These are phyloP conservation scores for Metarhizium humberi DNA, from an alignment of 2,329 filamentous ascomycete species.

Conservation along the genomic window DNA sequence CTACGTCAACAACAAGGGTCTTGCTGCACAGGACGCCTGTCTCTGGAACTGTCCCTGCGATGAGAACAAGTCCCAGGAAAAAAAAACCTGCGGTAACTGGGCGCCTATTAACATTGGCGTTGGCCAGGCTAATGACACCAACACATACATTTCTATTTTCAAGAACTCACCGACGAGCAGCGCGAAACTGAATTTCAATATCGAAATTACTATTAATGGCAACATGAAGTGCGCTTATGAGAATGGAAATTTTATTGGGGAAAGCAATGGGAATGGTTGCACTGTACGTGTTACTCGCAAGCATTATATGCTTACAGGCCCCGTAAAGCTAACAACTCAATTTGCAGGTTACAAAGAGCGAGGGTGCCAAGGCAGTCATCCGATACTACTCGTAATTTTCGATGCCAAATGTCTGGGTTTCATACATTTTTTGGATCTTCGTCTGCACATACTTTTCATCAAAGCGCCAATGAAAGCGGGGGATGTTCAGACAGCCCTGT, in stretches of 20 bases:
- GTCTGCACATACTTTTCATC: constrained; percentile 23
- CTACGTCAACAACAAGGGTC: constrained; percentile 83
- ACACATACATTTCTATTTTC: constrained; percentile 76
- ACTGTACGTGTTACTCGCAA: constrained; percentile 55
- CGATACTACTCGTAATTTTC: constrained; percentile 27
- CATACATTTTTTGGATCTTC: constrained; percentile 21
- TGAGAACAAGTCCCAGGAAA: constrained; percentile 11
- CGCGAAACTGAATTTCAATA: constrained; percentile 65
- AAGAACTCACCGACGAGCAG: constrained; percentile 69
- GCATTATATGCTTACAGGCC: not conserved
- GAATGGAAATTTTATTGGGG: constrained; percentile 51
- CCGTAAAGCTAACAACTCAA: not conserved
- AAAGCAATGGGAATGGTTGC: constrained; percentile 52
- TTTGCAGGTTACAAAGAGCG: constrained; percentile 31
- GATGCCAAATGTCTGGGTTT: not conserved
- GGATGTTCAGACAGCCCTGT: not conserved
- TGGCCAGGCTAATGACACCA: constrained; percentile 53
- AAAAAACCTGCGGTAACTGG: constrained; percentile 65
- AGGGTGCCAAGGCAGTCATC: constrained; percentile 32
- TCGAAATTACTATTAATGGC: constrained; percentile 63
- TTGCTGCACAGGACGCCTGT: constrained; percentile 59
- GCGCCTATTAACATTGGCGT: constrained; percentile 80
- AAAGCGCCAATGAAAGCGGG: constrained; percentile 7
- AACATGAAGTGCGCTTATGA: constrained; percentile 53
- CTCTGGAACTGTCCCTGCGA: constrained; percentile 52